phyloP scores from a whole-genome alignment of 2,329 filamentous ascomycete species.

The Neonectria hederae region DNA sequence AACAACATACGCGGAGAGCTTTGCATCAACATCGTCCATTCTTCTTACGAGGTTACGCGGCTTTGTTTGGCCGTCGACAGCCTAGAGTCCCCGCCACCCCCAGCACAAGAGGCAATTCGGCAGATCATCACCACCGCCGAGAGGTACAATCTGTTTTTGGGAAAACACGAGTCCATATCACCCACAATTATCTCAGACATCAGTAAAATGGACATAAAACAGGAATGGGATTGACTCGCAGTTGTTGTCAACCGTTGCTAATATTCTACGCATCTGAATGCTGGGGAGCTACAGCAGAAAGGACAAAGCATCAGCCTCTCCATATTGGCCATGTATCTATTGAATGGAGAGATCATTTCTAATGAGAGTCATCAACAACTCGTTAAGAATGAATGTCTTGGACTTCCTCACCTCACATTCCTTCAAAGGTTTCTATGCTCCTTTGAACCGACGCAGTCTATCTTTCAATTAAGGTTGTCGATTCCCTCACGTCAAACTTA shows the following conservation, averaged over 20 bases:
- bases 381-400: constrained; percentile 9
- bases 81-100: neutral
- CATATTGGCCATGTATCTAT: constrained; percentile 41
- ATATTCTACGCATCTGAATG: constrained; percentile 42
- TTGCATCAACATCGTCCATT: constrained; percentile 35
- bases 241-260: constrained; percentile 48
- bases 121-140: constrained; percentile 38
- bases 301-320: constrained; percentile 39
- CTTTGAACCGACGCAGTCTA: constrained; percentile 18
- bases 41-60: constrained; percentile 36
- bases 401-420: constrained; percentile 25
- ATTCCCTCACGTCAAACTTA: constrained; percentile 32
- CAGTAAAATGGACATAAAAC: constrained; percentile 26
- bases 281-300: constrained; percentile 21
- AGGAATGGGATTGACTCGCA: constrained; percentile 42
- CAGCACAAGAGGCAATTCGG: neutral
- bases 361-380: constrained; percentile 34
- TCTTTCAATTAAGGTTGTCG: constrained; percentile 43
- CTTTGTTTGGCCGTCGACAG: constrained; percentile 37
- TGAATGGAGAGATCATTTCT: constrained; percentile 48
- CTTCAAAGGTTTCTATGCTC: constrained; percentile 34
- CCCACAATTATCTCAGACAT: constrained; percentile 41
- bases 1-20: constrained; percentile 32
- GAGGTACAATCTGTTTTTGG: constrained; percentile 39
- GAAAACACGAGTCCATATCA: constrained; percentile 38